Evolutionary conservation across 768 basidiomycete species (phyloP).

Genomic region (Mycena galericulata): DNA sequence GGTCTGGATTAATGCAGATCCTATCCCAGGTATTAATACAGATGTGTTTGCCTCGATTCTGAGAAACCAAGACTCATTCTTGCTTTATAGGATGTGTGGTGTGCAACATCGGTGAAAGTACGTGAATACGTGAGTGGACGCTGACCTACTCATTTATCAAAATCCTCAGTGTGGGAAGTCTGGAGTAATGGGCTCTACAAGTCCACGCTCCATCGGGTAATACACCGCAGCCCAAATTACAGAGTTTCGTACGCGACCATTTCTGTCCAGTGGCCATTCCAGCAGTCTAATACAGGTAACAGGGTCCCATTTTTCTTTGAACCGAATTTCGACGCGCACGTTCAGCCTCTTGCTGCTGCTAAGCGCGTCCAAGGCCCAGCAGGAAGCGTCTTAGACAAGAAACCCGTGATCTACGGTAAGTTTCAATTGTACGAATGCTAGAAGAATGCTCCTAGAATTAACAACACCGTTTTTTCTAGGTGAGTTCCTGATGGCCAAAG

Average conservation of each 20-base stretch:
- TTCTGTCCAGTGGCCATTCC: not conserved
- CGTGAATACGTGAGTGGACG: constrained; percentile 39
- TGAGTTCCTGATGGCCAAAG: constrained; percentile 80
- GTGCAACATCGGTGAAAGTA: constrained; percentile 94
- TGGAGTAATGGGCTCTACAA: constrained; percentile 92
- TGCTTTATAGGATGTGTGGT: constrained; percentile 67
- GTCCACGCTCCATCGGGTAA: constrained; percentile 90
- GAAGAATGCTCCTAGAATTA: not conserved
- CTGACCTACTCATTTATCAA: not conserved
- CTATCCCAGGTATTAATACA: constrained; percentile 66
- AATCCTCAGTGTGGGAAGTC: constrained; percentile 83
- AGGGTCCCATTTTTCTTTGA: constrained; percentile 96
- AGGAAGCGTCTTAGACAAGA: constrained; percentile 36
- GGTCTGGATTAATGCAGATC: constrained; percentile 87
- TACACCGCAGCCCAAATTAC: constrained; percentile 82
- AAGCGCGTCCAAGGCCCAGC: constrained; percentile 53
- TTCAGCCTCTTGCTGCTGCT: constrained; percentile 75
- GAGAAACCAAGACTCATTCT: not conserved
- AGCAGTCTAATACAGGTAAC: constrained; percentile 12
- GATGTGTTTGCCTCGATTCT: not conserved
- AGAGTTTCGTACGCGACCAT: constrained; percentile 76
- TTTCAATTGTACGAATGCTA: not conserved
- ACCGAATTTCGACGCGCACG: constrained; percentile 81
- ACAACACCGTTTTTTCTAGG: constrained; percentile 47
- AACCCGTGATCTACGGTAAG: constrained; percentile 70